phyloP scores from a whole-genome alignment of 805 yeast genomes.

The Ogataea allantospora region DNA sequence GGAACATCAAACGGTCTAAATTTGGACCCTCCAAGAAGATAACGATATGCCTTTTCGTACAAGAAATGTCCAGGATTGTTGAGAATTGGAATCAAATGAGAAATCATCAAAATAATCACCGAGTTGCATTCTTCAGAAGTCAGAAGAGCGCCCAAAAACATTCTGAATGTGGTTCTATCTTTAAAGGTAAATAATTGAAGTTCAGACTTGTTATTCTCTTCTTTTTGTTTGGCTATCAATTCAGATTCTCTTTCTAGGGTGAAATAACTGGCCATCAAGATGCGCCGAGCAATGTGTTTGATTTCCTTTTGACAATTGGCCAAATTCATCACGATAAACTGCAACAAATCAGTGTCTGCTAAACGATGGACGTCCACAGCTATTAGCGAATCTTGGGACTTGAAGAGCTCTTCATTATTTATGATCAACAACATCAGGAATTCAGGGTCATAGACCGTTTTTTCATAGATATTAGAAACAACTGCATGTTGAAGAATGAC shows the following conservation, averaged over 20 bases:
- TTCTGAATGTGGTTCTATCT: conserved; percentile 54
- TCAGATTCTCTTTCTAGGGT: conserved; percentile 40
- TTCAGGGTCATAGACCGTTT: conserved; percentile 61
- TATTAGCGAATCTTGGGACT: conserved; percentile 21
- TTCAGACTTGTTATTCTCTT: conserved; percentile 14
- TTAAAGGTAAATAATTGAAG: conserved; percentile 38
- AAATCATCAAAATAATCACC: conserved; percentile 52
- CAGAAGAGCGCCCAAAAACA: conserved; percentile 49
- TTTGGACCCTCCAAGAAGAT: conserved; percentile 57
- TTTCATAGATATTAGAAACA: conserved; percentile 25
- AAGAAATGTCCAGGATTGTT: conserved; percentile 70
- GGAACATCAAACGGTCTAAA: conserved; percentile 45
- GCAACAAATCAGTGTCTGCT: conserved; percentile 55
- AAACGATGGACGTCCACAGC: conserved; percentile 54
- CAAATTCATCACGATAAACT: conserved; percentile 47
- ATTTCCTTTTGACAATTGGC: conserved; percentile 34
- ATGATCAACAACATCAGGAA: conserved; percentile 61
- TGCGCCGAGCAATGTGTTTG: conserved; percentile 38
- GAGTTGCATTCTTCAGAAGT: conserved; percentile 40
- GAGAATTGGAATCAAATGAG: conserved; percentile 56
- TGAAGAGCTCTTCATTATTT: conserved; percentile 64
- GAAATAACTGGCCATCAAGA: conserved; percentile 45
- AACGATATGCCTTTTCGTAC: conserved; percentile 68
- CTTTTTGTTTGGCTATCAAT: conserved; percentile 20
- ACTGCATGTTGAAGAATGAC: conserved; percentile 11